Conservation (phyloP, 352 stramenopile genomes). For the Globisporangium recalcitrans region DNA sequence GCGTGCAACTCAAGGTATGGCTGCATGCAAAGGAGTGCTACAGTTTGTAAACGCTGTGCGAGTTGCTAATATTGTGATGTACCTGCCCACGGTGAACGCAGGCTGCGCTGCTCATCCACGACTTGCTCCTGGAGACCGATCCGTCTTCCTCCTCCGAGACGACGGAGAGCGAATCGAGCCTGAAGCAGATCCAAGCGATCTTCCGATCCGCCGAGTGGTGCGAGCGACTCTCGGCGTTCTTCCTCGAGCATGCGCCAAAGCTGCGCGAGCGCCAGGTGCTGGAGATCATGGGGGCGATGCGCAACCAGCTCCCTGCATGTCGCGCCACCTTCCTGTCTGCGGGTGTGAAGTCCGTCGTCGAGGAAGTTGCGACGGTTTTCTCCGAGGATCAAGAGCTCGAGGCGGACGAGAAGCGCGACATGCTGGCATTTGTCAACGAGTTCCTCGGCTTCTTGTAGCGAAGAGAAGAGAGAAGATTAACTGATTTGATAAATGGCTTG, state of each 20-base stretch:
- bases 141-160: neutral
- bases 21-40: neutral
- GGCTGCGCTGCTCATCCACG: constrained; percentile 64
- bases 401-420: constrained; percentile 48
- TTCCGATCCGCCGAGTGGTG: constrained; percentile 61
- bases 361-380: constrained; percentile 23
- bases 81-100: constrained; percentile 3
- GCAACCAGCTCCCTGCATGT: constrained; percentile 53
- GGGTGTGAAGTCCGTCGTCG: constrained; percentile 35
- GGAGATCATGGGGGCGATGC: constrained; percentile 57
- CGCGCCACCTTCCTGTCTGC: constrained; percentile 32
- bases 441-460: constrained; percentile 23
- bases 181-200: constrained; percentile 39
- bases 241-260: constrained; percentile 34
- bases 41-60: neutral
- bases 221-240: constrained; percentile 38
- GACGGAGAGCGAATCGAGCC: constrained; percentile 17
- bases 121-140: constrained; percentile 46
- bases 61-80: constrained; percentile 1
- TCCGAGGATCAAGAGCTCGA: constrained; percentile 34
- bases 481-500: neutral
- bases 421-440: constrained; percentile 35
- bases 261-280: constrained; percentile 40
- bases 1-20: constrained; percentile 64
- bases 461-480: too few relatives aligned